Conservation (phyloP, 192 early-diverging fungal species). For the Coemansia aciculifera region DNA sequence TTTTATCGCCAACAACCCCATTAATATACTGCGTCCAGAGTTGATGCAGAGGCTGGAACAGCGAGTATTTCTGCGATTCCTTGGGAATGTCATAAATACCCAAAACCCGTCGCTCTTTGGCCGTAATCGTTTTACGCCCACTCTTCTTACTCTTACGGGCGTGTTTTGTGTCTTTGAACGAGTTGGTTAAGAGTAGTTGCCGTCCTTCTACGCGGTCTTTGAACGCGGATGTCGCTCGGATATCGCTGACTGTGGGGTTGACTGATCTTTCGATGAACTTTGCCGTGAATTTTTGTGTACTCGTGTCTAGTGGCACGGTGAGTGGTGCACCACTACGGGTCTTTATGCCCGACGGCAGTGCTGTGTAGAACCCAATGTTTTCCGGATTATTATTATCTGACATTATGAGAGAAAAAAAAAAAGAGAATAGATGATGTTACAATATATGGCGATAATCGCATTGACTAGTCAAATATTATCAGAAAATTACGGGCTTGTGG, state of each 20-base stretch:
- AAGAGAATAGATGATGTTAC: not conserved
- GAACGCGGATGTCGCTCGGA: conserved; percentile 16
- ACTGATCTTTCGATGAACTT: conserved; percentile 31
- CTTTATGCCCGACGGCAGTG: conserved; percentile 20
- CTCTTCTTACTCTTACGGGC: not conserved
- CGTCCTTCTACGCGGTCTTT: conserved; percentile 41
- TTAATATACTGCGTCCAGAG: conserved; percentile 80
- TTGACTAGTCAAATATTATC: not conserved
- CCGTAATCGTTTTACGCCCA: conserved; percentile 61
- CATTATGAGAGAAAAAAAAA: not conserved
- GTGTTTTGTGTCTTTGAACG: conserved; percentile 26
- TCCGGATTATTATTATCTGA: not conserved
- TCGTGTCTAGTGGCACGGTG: conserved; percentile 28
- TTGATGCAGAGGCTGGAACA: conserved; percentile 71
- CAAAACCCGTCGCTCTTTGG: conserved; percentile 59
- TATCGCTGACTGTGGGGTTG: conserved; percentile 18
- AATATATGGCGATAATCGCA: not conserved
- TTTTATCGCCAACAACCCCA: conserved; percentile 57
- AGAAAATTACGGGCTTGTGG: not conserved
- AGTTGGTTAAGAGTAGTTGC: conserved; percentile 39
- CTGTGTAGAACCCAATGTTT: conserved; percentile 31
- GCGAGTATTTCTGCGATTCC: conserved; percentile 51
- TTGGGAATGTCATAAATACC: conserved; percentile 68
- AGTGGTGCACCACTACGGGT: conserved; percentile 23
- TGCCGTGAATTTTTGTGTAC: conserved; percentile 23